Evolutionary conservation across 2,329 filamentous ascomycete genomes (phyloP).

Genomic region (Aureobasidium pullulans): DNA sequence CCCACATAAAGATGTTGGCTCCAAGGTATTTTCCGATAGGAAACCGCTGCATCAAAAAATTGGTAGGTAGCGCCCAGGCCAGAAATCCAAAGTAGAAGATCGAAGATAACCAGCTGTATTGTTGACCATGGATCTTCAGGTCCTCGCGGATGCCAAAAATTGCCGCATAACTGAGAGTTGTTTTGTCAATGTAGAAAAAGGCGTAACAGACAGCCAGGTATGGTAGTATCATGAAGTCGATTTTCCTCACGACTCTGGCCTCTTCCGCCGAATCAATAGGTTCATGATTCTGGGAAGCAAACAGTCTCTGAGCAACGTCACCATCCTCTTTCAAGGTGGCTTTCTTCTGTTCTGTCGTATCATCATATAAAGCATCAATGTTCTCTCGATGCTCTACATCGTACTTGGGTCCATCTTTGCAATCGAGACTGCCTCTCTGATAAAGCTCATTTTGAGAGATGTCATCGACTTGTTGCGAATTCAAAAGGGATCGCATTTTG

Average conservation of each 20-base stretch:
- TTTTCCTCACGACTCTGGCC: constrained; percentile 44
- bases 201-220: constrained; percentile 31
- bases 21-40: constrained; percentile 44
- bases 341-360: constrained; percentile 22
- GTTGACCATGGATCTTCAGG: constrained; percentile 47
- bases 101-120: constrained; percentile 51
- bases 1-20: constrained; percentile 51
- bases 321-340: constrained; percentile 24
- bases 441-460: neutral
- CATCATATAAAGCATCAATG: neutral
- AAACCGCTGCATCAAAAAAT: constrained; percentile 42
- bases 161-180: constrained; percentile 55
- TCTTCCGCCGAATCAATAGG: constrained; percentile 42
- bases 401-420: constrained; percentile 3
- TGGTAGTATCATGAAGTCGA: constrained; percentile 54
- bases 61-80: constrained; percentile 48
- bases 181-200: constrained; percentile 40
- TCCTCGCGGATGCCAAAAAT: constrained; percentile 58
- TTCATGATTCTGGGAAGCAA: constrained; percentile 38
- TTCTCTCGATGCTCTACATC: neutral
- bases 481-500: constrained; percentile 5
- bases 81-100: constrained; percentile 50
- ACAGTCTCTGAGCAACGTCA: constrained; percentile 46
- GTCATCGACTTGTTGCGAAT: neutral
- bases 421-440: neutral